Conservation (phyloP, 163 green algal genomes). For the Picocystis sp. region DNA sequence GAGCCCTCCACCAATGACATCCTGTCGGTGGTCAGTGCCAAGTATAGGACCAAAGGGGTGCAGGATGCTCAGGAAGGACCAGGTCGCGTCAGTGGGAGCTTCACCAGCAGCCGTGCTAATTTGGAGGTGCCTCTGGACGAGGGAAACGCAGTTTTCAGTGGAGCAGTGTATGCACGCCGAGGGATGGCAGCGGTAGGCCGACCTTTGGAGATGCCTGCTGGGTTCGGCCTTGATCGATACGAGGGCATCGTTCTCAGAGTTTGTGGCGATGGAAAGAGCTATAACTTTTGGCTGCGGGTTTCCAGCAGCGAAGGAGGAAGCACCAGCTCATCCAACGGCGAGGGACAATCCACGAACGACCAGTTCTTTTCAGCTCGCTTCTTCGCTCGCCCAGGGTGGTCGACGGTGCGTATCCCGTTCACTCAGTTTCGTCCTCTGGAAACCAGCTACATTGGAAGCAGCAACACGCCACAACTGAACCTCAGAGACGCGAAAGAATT, state of each 20-base stretch:
- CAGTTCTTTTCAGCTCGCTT: slow-evolving; percentile 39
- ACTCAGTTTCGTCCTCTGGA: slow-evolving; percentile 40
- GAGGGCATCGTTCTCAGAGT: slow-evolving; percentile 69
- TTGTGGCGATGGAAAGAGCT: slow-evolving; percentile 62
- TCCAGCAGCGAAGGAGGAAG: background rate
- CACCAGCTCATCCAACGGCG: slow-evolving; percentile 18
- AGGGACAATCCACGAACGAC: slow-evolving; percentile 7
- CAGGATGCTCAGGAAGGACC: too few species aligned
- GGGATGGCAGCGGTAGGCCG: slow-evolving; percentile 3
- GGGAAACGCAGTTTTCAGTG: slow-evolving; percentile 3
- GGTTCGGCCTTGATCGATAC: too few species aligned
- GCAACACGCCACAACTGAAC: background rate
- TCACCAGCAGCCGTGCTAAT: too few species aligned
- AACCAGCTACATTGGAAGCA: slow-evolving; percentile 8
- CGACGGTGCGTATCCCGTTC: slow-evolving; percentile 58
- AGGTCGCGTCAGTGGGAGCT: too few species aligned
- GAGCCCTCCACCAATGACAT: too few species aligned
- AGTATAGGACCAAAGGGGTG: too few species aligned
- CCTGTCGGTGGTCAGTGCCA: too few species aligned
- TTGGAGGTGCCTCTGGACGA: background rate
- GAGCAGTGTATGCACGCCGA: slow-evolving; percentile 3
- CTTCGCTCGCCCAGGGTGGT: slow-evolving; percentile 20
- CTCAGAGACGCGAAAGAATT: background rate
- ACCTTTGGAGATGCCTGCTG: background rate
- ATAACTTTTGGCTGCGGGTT: slow-evolving; percentile 39